Conservation (phyloP, 2,329 filamentous ascomycete genomes). For the Paraphaeosphaeria sporulosa region DNA sequence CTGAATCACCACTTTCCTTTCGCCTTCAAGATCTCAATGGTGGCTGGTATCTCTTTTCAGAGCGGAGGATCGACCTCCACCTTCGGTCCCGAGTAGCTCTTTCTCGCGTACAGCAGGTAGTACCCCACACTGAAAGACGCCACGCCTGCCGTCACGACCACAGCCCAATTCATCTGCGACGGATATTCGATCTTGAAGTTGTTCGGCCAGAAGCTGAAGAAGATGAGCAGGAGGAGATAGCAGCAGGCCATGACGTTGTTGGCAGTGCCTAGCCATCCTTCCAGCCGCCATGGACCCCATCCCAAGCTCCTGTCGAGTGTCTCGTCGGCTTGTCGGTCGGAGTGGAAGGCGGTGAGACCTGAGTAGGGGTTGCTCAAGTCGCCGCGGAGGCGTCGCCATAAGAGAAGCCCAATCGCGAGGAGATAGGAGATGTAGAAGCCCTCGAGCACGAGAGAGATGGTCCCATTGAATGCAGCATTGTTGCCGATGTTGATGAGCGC, state of each 20-base stretch:
- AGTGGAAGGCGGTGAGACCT: constrained; percentile 33
- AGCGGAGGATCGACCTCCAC: constrained; percentile 39
- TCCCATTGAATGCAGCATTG: constrained; percentile 46
- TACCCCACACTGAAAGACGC: constrained; percentile 40
- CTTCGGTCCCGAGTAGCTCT: constrained; percentile 43
- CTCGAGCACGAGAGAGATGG: constrained; percentile 45
- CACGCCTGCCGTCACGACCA: constrained; percentile 41
- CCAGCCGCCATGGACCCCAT: constrained; percentile 47
- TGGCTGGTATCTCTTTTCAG: constrained; percentile 10
- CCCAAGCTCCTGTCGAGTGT: constrained; percentile 29
- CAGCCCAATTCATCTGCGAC: constrained; percentile 43
- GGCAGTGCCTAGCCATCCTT: constrained; percentile 34
- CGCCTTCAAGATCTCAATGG: not conserved
- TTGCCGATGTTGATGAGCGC: constrained; percentile 62
- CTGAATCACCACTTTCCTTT: not conserved
- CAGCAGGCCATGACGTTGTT: constrained; percentile 45
- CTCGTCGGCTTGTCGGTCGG: constrained; percentile 26
- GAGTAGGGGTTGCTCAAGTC: constrained; percentile 35
- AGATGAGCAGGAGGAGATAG: constrained; percentile 43
- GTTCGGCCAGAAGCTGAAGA: constrained; percentile 48
- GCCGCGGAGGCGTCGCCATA: constrained; percentile 46
- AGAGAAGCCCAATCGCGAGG: constrained; percentile 40
- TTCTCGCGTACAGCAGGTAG: constrained; percentile 39
- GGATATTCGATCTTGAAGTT: constrained; percentile 23
- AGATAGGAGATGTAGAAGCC: constrained; percentile 49